phyloP scores from a whole-genome alignment of 164 flowering plant genomes.

The Macadamia integrifolia region DNA sequence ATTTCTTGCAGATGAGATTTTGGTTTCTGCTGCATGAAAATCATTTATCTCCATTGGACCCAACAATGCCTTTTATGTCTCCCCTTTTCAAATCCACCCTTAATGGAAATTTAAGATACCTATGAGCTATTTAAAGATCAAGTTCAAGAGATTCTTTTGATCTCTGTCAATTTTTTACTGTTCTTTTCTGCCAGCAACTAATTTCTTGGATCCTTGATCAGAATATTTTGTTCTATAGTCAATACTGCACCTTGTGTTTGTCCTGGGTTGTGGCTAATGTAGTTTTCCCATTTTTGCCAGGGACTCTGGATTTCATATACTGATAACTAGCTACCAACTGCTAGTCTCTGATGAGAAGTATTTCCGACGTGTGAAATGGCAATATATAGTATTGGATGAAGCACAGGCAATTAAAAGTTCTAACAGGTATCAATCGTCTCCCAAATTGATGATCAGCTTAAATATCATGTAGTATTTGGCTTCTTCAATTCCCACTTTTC shows the following conservation, averaged over 20 bases:
- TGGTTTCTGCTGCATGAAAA: not conserved
- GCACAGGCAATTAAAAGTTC: conserved; percentile 99
- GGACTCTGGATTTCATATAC: conserved; percentile 95
- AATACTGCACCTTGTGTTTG: not conserved
- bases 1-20: not conserved
- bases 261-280: not conserved
- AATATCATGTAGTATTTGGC: not conserved
- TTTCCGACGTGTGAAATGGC: conserved; percentile 97
- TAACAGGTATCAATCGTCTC: conserved; percentile 43
- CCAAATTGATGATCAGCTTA: not conserved
- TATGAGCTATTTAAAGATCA: not conserved
- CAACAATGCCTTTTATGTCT: no score
- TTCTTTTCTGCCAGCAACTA: not conserved
- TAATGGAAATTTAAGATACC: not conserved
- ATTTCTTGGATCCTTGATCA: not conserved
- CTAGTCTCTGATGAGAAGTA: conserved; percentile 91
- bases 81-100: not conserved
- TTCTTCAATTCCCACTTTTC: not conserved
- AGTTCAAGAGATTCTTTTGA: not conserved
- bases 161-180: not conserved
- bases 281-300: conserved; percentile 31
- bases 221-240: not conserved
- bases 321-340: conserved; percentile 92
- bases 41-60: not conserved
- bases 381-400: conserved; percentile 97